Evolutionary conservation across 306 rosid genomes (phyloP).

Genomic region (Oemleria cerasiformis): DNA sequence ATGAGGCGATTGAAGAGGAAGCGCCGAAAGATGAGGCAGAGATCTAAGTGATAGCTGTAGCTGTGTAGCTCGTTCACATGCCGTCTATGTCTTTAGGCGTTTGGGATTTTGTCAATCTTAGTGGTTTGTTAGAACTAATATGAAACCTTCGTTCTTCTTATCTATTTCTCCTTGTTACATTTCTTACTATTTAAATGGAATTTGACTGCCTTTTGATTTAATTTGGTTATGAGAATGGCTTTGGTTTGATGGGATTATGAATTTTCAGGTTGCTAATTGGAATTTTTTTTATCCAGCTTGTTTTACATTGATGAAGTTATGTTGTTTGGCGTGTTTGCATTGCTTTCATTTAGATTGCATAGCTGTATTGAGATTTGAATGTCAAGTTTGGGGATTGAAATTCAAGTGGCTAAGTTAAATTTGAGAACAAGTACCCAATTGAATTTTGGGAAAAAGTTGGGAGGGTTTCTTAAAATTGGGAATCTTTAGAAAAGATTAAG

Average conservation of each 20-base stretch:
- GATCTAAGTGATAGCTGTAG: conserved; percentile 36
- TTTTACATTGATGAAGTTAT: too few relatives aligned
- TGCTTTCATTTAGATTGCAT: not conserved
- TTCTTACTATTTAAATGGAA: not conserved
- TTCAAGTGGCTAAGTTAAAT: not conserved
- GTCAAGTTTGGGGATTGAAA: not conserved
- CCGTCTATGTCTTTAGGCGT: conserved; percentile 10
- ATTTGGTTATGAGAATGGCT: not conserved
- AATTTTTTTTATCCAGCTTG: not conserved
- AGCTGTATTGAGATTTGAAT: not conserved
- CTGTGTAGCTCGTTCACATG: conserved; percentile 2
- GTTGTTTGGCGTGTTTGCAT: not conserved
- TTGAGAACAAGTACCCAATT: not conserved
- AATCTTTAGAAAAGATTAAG: not conserved
- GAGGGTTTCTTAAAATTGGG: not conserved
- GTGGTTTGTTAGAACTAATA: conserved; percentile 9
- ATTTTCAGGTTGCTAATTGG: not conserved
- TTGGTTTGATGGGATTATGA: not conserved
- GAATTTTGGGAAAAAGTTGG: not conserved
- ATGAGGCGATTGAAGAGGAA: conserved; percentile 53
- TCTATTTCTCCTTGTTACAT: not conserved
- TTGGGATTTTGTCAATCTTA: conserved; percentile 11
- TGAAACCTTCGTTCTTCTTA: not conserved
- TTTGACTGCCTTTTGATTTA: not conserved
- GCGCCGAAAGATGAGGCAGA: conserved; percentile 62